Conservation (phyloP, 192 early-diverging fungal species). For the Podila epigama region DNA sequence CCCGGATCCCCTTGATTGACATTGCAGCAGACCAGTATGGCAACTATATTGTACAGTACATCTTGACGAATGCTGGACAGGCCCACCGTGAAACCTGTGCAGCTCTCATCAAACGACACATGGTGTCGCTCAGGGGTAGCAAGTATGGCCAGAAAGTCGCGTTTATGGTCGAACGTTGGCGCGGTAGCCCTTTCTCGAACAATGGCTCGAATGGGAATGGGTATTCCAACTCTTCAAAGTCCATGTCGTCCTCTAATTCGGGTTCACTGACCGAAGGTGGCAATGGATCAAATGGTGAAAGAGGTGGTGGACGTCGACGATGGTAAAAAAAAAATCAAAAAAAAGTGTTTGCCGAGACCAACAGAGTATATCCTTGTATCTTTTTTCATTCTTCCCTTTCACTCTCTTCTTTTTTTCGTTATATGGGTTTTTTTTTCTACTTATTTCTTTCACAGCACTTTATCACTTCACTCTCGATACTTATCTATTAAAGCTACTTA, state of each 20-base stretch:
- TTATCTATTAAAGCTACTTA: background rate
- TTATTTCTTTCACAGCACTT: background rate
- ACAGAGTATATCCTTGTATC: background rate
- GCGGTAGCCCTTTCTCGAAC: constrained; percentile 19
- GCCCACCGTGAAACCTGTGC: constrained; percentile 64
- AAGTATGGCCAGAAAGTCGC: constrained; percentile 76
- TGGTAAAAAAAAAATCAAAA: constrained; percentile 15
- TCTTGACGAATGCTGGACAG: constrained; percentile 64
- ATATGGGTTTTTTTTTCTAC: background rate
- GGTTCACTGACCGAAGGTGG: constrained; percentile 6
- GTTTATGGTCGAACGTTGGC: constrained; percentile 45
- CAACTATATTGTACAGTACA: constrained; percentile 82
- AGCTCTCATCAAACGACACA: constrained; percentile 70
- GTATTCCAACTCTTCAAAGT: background rate
- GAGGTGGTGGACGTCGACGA: constrained; percentile 22
- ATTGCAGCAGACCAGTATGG: constrained; percentile 83
- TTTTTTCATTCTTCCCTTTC: background rate
- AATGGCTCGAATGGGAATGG: constrained; percentile 1
- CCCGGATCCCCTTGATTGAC: constrained; percentile 62
- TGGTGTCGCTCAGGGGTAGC: constrained; percentile 68
- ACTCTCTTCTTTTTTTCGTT: background rate
- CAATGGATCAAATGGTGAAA: background rate
- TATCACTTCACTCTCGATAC: background rate
- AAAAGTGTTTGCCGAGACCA: too few species aligned
- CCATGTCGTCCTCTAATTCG: constrained; percentile 5